These are phyloP conservation scores for Cryphonectria naterciae DNA, from an alignment of 2,329 filamentous ascomycete genomes.

Conservation along the genomic window DNA sequence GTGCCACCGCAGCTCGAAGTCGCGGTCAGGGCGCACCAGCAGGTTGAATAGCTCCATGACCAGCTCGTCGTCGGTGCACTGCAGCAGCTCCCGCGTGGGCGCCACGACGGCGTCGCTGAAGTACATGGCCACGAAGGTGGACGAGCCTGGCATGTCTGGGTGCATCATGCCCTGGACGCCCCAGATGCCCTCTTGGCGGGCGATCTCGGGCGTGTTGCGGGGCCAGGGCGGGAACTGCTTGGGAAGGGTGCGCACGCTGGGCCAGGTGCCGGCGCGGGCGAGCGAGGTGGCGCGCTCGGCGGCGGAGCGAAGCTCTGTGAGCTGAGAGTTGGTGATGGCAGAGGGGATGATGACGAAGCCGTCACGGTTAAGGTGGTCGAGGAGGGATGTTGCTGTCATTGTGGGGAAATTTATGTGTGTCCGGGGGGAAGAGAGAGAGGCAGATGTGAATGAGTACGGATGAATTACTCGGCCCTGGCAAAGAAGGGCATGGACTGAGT, in stretches of 20 bases:
- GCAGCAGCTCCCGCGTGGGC: slow-evolving; percentile 68
- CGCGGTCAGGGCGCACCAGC: slow-evolving; percentile 71
- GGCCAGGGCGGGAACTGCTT: slow-evolving; percentile 91
- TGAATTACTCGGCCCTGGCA: not conserved
- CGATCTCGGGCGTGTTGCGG: slow-evolving; percentile 30
- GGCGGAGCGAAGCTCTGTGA: slow-evolving; percentile 64
- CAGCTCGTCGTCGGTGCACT: slow-evolving; percentile 61
- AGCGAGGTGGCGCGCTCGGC: slow-evolving; percentile 60
- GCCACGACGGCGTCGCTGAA: slow-evolving; percentile 68
- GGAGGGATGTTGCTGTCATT: slow-evolving; percentile 27
- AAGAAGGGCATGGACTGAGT: not conserved
- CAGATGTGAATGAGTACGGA: not conserved
- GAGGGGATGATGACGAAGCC: slow-evolving; percentile 71
- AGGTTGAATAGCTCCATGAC: slow-evolving; percentile 91
- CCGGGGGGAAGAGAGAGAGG: too few species aligned
- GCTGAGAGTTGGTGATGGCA: slow-evolving; percentile 59
- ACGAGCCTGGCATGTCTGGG: slow-evolving; percentile 30
- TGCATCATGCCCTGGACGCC: slow-evolving; percentile 40
- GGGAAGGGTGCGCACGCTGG: slow-evolving; percentile 78
- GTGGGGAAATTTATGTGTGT: not conserved
- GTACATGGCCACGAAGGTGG: slow-evolving; percentile 69
- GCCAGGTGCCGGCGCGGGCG: slow-evolving; percentile 76
- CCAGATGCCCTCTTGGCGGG: slow-evolving; percentile 71
- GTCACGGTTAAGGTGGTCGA: slow-evolving; percentile 28
- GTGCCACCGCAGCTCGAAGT: slow-evolving; percentile 83